Evolutionary conservation across 2,329 filamentous ascomycete genomes (phyloP).

Genomic region (Cordyceps javanica): DNA sequence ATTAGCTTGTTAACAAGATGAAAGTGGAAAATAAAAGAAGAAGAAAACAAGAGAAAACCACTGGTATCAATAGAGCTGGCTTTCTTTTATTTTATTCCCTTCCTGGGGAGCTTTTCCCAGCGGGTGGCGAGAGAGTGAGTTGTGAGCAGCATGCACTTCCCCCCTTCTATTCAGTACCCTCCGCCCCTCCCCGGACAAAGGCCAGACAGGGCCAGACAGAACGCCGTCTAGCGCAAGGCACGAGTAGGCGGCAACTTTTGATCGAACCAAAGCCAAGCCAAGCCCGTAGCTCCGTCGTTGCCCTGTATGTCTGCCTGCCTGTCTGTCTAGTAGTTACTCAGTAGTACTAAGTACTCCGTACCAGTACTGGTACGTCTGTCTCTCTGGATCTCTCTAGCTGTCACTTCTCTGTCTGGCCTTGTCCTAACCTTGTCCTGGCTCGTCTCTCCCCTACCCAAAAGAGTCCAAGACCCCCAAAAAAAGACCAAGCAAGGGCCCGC

Average conservation of each 20-base stretch:
- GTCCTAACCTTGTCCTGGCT: not conserved
- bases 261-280: slow-evolving; percentile 5
- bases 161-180: not conserved
- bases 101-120: not conserved
- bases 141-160: no score
- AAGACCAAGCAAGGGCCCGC: slow-evolving; percentile 16
- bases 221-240: not conserved
- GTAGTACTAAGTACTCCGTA: no score
- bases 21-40: no score
- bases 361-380: no score
- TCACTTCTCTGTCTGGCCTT: not conserved
- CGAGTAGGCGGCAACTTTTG: not conserved
- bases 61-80: no score
- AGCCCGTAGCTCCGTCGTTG: no score
- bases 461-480: not conserved
- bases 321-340: no score
- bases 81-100: not conserved
- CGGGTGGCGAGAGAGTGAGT: not conserved
- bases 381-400: no score
- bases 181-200: not conserved
- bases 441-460: no score
- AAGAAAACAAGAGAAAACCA: no score
- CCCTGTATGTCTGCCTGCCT: no score
- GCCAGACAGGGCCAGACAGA: not conserved
- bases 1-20: no score